Evolutionary conservation across 2,329 filamentous ascomycete species (phyloP), one percentile per base, ranked within the genome.

Genomic region (Colletotrichum sp.): DNA sequence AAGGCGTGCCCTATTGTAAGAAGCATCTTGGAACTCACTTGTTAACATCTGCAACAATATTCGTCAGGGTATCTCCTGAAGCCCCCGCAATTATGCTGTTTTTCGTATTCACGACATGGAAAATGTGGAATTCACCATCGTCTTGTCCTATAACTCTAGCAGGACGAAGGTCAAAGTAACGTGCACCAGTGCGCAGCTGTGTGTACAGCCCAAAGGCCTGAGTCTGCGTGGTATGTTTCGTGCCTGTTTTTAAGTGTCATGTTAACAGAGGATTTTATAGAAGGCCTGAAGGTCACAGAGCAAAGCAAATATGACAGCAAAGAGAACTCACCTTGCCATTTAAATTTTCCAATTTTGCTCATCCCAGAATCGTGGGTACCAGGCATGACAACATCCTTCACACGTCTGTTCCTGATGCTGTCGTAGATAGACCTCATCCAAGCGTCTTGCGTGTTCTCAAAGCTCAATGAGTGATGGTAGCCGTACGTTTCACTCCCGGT

Each of bases 291-390:
- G 28, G 28, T 8, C 8, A 30, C 30, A 32, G 30, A 12, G 1
- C 30, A 32, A 32, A 32, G 30, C 30, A 32, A 32, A 3, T 32
- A 32, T 5, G 8, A 3, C 12, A 52, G 5, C 1, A 15, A 52
- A n/a, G 48, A 10, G 9, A 24, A 52, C 48, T 15, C 21, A 52
- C 48, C 48, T 9, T 24, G 18, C 48, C 48, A 52, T 52, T 52
- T 24, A n/a, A n/a, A 52, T 52, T 24, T 52, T 5, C 48, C 48
- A 75, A 87, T 87, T 3, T 78, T 82, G 30, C 83, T 85, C 87
- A 90, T 89, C 16, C 87, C 88, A 0, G 87, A 83, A 73, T 89
- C 87, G 74, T 90, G 87, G 5, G 86, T 84, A 10, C 87, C 88
- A 0, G 87, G 88, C 82, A 90, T 86, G 64, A 86, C 83, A n/a